Evolutionary conservation across 768 basidiomycete species (phyloP), one percentile per base, ranked within the genome.

Genomic region (Suillus subluteus): DNA sequence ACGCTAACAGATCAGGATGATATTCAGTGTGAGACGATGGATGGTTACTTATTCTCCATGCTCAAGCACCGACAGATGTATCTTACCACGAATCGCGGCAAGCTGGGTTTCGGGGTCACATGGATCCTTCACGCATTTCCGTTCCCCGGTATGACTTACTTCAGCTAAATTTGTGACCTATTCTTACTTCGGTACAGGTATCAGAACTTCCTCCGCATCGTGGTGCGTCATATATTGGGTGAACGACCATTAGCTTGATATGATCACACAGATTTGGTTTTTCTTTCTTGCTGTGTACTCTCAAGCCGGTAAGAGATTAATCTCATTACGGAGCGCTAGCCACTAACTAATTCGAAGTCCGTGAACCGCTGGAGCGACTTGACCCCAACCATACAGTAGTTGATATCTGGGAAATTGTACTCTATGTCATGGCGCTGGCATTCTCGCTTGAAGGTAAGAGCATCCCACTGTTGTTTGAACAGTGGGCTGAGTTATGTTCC

Each of bases 261-360:
- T 21, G 7, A 30, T 43, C 3, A 12, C 18, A 43, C 26, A 61
- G 59, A 61, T 61, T 41, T 95, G 92, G 93, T 73, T 94, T 30
- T 82, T 91, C 71, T 91, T 95, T 78, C 84, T 97, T 41, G 81
- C 85, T 23, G 86, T 88, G 4, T 96, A 95, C 74, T 95, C 93
- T 3, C 91, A 91, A 80, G 92, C 94, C 58, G 93, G 92, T 91
- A 52, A 65, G 84, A 72, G 84, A 72, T 16, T 37, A 16, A 11
- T 50, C n/a, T 11, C 9, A 30, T 56, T 6, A 23, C 48, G 0
- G 35, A 8, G 32, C 26, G 62, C 58, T 35, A 26, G 58, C 71
- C 40, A 68, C 50, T 59, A 43, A 40, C 26, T 7, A 38, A 50
- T 64, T 32, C 1, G 18, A 61, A 91, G 94, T 95, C 18, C 87